Evolutionary conservation across 805 yeast species (phyloP), one percentile per base, ranked within the genome.

Genomic region (Candida nemodendra): DNA sequence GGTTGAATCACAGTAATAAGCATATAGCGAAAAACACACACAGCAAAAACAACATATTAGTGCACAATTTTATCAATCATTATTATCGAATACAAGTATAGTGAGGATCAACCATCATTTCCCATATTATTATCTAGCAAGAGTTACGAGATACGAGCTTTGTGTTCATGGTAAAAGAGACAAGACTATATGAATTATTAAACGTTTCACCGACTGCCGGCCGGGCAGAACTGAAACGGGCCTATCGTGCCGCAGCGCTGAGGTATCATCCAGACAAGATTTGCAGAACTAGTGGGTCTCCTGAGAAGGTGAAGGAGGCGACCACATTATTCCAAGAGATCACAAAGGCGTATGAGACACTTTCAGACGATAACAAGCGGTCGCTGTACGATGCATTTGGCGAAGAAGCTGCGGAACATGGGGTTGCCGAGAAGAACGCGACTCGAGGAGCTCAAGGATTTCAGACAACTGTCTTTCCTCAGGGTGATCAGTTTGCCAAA

Each of bases 191-290:
- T 63, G 85, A 86, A 51, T 69, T 85, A 6, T 65, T 91, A 21
- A 87, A 78, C 14, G 72, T 91, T 9, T 54, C 80, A 2, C 66
- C 74, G 38, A 73, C 74, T 14, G 95, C 96, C 1, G 64, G 83
- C 5, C 62, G 73, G 25, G 63, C 66, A 3, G 95, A 89, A 45
- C 84, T 90, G 56, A 83, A 83, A 50, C 81, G 77, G 59, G 95
- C 96, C 0, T 90, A 86, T 62, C 74, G 89, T 44, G 75, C 76
- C 46, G 72, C 84, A 30, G 97, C 97, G n/a, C 69, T 90, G 30
- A 69, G 71, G 45, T 77, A 79, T 53, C 98, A 87, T 62, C 96
- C 96, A 0, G 96, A 89, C 61, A 90, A 88, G 57, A 89, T 77
- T 2, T 64, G 64, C 59, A 66, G 65, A 45, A 60, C 66, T 42